phyloP scores from a whole-genome alignment of 176 grass and related monocot species.

The Avena atlantica region DNA sequence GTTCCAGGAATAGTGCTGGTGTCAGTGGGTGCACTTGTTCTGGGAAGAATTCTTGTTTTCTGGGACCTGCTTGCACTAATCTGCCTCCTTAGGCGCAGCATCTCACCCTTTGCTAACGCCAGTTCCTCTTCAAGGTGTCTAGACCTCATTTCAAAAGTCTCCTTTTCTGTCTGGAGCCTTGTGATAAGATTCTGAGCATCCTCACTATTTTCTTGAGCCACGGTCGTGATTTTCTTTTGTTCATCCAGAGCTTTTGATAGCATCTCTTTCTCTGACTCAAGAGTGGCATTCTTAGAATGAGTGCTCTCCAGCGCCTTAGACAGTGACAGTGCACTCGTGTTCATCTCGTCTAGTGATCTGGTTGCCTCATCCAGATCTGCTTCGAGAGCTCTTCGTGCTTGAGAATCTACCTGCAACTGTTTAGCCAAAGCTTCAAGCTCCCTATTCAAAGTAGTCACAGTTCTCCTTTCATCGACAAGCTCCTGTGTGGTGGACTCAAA shows the following conservation, averaged over 20 bases:
- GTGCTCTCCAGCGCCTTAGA: slow-evolving; percentile 74
- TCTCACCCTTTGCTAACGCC: slow-evolving; percentile 87
- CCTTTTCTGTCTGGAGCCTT: slow-evolving; percentile 71
- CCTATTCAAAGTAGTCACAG: slow-evolving; percentile 69
- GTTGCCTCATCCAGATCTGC: slow-evolving; percentile 91
- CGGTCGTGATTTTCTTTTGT: slow-evolving; percentile 62
- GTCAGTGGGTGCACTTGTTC: slow-evolving; percentile 15
- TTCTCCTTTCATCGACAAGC: slow-evolving; percentile 78
- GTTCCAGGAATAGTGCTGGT: slow-evolving; percentile 38
- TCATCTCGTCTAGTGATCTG: slow-evolving; percentile 94
- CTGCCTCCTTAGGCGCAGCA: slow-evolving; percentile 76
- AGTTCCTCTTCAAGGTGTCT: slow-evolving; percentile 96
- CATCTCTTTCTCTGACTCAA: slow-evolving; percentile 87
- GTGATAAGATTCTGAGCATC: slow-evolving; percentile 83
- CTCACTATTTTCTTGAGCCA: slow-evolving; percentile 79
- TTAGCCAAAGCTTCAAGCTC: slow-evolving; percentile 80
- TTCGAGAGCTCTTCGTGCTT: slow-evolving; percentile 79
- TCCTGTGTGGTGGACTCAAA: slow-evolving; percentile 79
- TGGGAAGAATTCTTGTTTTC: slow-evolving; percentile 51
- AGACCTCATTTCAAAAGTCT: slow-evolving; percentile 78
- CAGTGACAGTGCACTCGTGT: slow-evolving; percentile 81
- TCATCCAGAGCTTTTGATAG: slow-evolving; percentile 77
- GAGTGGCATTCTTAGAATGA: slow-evolving; percentile 64
- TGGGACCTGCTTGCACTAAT: slow-evolving; percentile 51
- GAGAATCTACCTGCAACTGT: slow-evolving; percentile 80